Base-by-base conservation (phyloP, 768 basidiomycete genomes). In the Boletellus ananas region DNA sequence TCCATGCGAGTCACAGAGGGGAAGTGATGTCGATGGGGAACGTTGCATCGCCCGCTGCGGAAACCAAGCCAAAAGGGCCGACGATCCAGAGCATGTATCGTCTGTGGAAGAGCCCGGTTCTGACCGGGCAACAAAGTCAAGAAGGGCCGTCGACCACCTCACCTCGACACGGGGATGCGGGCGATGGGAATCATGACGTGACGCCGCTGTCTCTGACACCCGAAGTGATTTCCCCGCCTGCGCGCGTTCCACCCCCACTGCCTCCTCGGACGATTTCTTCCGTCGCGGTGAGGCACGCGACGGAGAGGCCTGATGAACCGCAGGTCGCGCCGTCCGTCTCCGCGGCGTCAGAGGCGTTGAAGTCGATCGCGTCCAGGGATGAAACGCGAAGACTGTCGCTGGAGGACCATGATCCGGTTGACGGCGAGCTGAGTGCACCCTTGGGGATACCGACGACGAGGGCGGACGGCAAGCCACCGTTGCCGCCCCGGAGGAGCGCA, bases 21-120 rank as follows among this genome's bases (percentile, higher is more conserved):
- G 88, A 92, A 53, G 80, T 91, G 37, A 88, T 89, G 83, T 85
- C 89, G 4, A 77, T 93, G 76, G 90, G 90, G 11, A 84, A 87
- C 58, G 79, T 80, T 49, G 81, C 85, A 11, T 74, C 78, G 5
- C 67, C 71, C 38, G 60, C 70, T 0, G 53, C 71, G 10, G 74
- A 77, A 18, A 67, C 65, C 44, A 66, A 68, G 51, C 58, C 60
- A 13, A 63, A 79, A 64, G 74, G 76, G 42, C 78, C 79, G 9
- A 78, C 80, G 18, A 80, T 87, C 31, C 82, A 82, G 64, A 79
- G 74, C 50, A 77, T 90, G 50, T 89, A 89, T 63, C 80, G 86
- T 11, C 71, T 92, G 46, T 89, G 85, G 83, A 87, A 87, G 48
- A 78, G 71, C 41, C 79, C 81, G 13, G 61, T 66, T 18, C 50